These are phyloP conservation scores for Solanum dulcamara DNA, from an alignment of 257 asterid species.

Conservation along the genomic window DNA sequence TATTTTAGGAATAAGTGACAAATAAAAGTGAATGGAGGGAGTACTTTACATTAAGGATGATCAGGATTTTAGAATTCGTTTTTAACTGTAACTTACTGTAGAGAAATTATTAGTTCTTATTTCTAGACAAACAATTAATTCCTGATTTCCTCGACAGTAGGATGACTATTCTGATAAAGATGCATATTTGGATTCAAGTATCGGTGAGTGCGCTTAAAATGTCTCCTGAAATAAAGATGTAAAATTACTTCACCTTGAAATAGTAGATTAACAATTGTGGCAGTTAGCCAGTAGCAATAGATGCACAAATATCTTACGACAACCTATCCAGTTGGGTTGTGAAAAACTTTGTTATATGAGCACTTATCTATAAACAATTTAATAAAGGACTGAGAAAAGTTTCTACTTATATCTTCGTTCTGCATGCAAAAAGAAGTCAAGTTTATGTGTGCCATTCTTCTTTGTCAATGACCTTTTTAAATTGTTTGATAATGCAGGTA, in stretches of 20 bases:
- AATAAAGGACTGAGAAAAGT: neutral
- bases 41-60: neutral
- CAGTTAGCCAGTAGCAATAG: neutral
- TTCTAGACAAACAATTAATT: too few species aligned
- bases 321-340: neutral
- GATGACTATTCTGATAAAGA: neutral
- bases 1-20: too few species aligned
- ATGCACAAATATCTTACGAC: neutral
- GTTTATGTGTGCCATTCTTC: neutral
- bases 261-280: neutral
- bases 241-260: neutral
- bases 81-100: neutral
- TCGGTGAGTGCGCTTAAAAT: neutral
- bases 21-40: too few species aligned
- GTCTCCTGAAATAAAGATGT: neutral
- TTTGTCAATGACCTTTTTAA: neutral
- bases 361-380: neutral
- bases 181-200: neutral
- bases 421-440: neutral
- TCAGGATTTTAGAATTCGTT: too few species aligned
- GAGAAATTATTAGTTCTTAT: too few species aligned
- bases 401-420: neutral
- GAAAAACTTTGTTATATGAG: neutral
- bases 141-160: neutral
- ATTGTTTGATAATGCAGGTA: slow-evolving; percentile 29